Conservation (phyloP, 495 filamentous ascomycete species). For the Aspergillus conjunctus region DNA sequence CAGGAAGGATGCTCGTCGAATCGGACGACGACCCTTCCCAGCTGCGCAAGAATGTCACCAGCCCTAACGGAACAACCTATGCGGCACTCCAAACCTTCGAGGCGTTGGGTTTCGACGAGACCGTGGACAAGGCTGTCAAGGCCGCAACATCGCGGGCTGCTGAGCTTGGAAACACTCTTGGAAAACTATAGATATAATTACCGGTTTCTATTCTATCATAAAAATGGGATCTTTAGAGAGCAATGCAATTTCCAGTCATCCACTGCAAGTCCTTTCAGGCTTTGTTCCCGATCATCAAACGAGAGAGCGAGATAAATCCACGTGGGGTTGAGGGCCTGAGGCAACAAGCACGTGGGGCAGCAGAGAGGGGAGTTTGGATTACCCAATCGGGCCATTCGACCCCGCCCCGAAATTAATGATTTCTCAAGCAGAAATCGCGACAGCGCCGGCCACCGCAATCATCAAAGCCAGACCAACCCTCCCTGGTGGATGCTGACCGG, state of each 20-base stretch:
- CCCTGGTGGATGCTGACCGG: slow-evolving; percentile 22
- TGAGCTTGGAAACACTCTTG: slow-evolving; percentile 34
- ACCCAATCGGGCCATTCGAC: slow-evolving; percentile 20
- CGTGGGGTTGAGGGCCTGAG: background rate
- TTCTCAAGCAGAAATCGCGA: background rate
- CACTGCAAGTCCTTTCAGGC: too few relatives aligned
- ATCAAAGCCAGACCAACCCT: background rate
- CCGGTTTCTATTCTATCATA: background rate
- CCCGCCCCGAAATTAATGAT: slow-evolving; percentile 17
- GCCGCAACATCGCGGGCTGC: slow-evolving; percentile 40
- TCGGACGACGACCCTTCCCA: slow-evolving; percentile 39
- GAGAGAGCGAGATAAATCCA: background rate
- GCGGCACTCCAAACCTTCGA: slow-evolving; percentile 44
- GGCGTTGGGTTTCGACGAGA: slow-evolving; percentile 36
- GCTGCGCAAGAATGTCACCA: slow-evolving; percentile 48
- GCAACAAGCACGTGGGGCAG: slow-evolving; percentile 10
- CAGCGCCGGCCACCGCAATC: background rate
- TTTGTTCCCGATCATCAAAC: too few relatives aligned
- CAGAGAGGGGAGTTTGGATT: slow-evolving; percentile 7
- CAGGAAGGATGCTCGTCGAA: slow-evolving; percentile 45
- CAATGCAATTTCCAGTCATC: background rate
- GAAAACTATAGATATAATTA: slow-evolving; percentile 18
- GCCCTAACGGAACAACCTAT: slow-evolving; percentile 46
- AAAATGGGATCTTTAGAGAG: background rate
- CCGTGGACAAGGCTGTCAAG: slow-evolving; percentile 43